Conservation (phyloP, 2,329 filamentous ascomycete species). For the Aspergillus terreus region DNA sequence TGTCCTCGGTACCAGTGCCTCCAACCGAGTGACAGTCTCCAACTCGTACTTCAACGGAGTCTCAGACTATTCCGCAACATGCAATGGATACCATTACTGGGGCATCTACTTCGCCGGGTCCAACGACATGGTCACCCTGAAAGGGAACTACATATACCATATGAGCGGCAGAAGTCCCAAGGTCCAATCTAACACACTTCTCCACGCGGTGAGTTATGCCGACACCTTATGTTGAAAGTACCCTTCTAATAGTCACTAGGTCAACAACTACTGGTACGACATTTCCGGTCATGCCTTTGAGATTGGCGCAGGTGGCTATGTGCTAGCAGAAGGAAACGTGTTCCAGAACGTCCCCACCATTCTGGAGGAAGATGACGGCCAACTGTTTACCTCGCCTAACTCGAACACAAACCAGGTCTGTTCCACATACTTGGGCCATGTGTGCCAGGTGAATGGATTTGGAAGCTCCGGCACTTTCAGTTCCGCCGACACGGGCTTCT, state of each 20-base stretch:
- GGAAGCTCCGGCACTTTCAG: constrained; percentile 31
- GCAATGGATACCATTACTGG: constrained; percentile 60
- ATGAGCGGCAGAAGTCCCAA: constrained; percentile 57
- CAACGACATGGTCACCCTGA: constrained; percentile 55
- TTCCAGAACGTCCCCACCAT: constrained; percentile 53
- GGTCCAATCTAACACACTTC: constrained; percentile 52
- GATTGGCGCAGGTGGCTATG: constrained; percentile 40
- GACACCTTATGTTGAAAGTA: no score
- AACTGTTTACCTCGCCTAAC: constrained; percentile 37
- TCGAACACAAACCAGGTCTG: constrained; percentile 41
- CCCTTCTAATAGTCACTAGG: background rate
- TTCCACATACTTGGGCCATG: constrained; percentile 44
- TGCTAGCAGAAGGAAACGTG: constrained; percentile 56
- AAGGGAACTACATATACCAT: constrained; percentile 60
- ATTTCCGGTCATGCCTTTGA: constrained; percentile 58
- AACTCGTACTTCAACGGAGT: constrained; percentile 57
- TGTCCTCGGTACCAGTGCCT: constrained; percentile 53
- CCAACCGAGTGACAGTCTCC: constrained; percentile 56
- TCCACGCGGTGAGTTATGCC: constrained; percentile 45
- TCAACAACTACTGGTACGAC: constrained; percentile 59
- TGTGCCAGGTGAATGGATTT: constrained; percentile 51
- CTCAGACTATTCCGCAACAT: constrained; percentile 53
- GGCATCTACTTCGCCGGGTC: constrained; percentile 54
- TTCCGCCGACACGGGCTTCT: constrained; percentile 45
- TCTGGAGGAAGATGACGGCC: constrained; percentile 35